A percentile compares a stretch with the other conserved stretches of the same genome.
Evolutionary conservation across 768 basidiomycete genomes (phyloP).

Genomic region (Boletus vinaceobasis): DNA sequence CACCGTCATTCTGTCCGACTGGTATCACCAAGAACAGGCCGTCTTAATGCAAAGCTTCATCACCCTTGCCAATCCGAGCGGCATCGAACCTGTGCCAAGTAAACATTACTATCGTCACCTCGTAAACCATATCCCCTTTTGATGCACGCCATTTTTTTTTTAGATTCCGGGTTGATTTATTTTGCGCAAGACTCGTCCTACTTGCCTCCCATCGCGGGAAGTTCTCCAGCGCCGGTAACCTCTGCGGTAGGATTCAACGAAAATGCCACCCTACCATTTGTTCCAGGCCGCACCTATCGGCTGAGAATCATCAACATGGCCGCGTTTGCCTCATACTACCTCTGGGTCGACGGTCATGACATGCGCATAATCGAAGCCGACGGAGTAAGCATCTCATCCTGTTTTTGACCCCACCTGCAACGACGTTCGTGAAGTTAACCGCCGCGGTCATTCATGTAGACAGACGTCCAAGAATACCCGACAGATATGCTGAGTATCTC

Average conservation of each 20-base stretch:
- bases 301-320: slow-evolving; percentile 84
- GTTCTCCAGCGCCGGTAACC: slow-evolving; percentile 43
- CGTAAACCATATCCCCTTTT: not conserved
- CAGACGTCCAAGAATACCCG: slow-evolving; percentile 70
- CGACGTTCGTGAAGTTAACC: not conserved
- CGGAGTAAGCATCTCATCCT: slow-evolving; percentile 49
- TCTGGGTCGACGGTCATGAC: slow-evolving; percentile 87
- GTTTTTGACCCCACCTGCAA: not conserved
- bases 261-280: slow-evolving; percentile 79
- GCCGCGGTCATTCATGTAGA: slow-evolving; percentile 39
- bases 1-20: slow-evolving; percentile 82
- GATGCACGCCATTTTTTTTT: not conserved
- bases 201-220: slow-evolving; percentile 54
- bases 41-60: slow-evolving; percentile 65
- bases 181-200: slow-evolving; percentile 75
- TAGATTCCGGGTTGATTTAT: slow-evolving; percentile 81
- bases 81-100: slow-evolving; percentile 89
- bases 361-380: slow-evolving; percentile 85
- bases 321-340: slow-evolving; percentile 72
- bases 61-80: slow-evolving; percentile 71
- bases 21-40: slow-evolving; percentile 82
- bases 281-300: slow-evolving; percentile 84
- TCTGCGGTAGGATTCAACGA: slow-evolving; percentile 78
- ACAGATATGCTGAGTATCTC: slow-evolving; percentile 71
- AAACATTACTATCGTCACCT: slow-evolving; percentile 6